These are phyloP conservation scores for Hordeum marinum DNA, from an alignment of 176 grass and related monocot genomes.

Conservation along the genomic window DNA sequence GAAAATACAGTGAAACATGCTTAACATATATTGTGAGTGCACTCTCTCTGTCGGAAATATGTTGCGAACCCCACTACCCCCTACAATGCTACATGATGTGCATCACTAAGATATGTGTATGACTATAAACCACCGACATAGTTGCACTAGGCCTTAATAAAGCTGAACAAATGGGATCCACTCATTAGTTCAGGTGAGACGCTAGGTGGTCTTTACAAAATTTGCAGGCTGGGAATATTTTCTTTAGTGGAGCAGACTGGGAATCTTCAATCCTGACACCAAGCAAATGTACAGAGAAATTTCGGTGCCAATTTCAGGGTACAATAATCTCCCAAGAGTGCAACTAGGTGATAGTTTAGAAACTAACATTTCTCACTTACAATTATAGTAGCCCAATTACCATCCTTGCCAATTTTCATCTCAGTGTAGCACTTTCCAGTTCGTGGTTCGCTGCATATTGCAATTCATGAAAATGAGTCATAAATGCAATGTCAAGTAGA, in stretches of 20 bases:
- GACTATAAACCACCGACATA: neutral
- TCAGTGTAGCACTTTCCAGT: slow-evolving; percentile 50
- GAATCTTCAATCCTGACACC: neutral
- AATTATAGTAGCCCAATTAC: slow-evolving; percentile 58
- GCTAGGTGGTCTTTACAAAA: neutral
- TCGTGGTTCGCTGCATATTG: slow-evolving; percentile 58
- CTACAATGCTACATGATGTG: neutral
- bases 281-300: neutral
- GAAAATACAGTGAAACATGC: neutral
- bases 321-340: neutral
- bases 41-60: neutral
- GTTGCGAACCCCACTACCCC: neutral
- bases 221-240: neutral
- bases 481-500: neutral
- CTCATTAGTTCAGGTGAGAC: neutral
- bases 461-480: neutral
- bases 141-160: neutral
- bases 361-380: slow-evolving; percentile 37
- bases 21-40: neutral
- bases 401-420: slow-evolving; percentile 43
- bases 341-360: neutral
- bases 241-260: too few species aligned
- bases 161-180: neutral
- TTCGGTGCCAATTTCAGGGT: neutral
- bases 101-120: neutral